Evolutionary conservation across 2,329 filamentous ascomycete genomes (phyloP).

Genomic region (Colletotrichum incanum): DNA sequence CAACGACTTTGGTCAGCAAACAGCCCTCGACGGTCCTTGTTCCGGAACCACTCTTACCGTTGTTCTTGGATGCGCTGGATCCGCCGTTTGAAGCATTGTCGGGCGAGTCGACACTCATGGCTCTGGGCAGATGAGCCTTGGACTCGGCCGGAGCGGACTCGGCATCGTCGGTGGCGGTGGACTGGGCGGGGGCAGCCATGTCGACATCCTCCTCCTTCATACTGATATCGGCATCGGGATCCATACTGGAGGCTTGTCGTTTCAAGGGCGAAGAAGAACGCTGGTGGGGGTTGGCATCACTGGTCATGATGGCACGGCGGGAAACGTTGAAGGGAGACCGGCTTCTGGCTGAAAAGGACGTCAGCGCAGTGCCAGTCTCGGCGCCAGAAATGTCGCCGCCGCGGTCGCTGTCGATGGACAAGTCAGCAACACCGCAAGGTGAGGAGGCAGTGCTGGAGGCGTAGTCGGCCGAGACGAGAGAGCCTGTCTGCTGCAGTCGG

Average conservation of each 20-base stretch:
- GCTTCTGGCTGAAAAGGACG: constrained; percentile 57
- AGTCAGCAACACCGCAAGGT: constrained; percentile 71
- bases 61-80: constrained; percentile 15
- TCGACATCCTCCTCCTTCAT: constrained; percentile 47
- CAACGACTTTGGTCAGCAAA: constrained; percentile 9
- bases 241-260: constrained; percentile 75
- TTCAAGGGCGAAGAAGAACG: constrained; percentile 77
- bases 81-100: constrained; percentile 46
- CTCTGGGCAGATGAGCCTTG: constrained; percentile 51
- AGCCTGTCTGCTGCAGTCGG: constrained; percentile 62
- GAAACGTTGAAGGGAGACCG: constrained; percentile 68
- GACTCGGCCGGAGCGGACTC: constrained; percentile 21
- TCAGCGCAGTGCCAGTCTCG: constrained; percentile 59
- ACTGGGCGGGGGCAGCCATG: constrained; percentile 29
- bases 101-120: constrained; percentile 60
- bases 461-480: constrained; percentile 64
- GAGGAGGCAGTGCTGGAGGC: constrained; percentile 71
- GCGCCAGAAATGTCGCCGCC: constrained; percentile 59
- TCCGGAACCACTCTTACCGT: constrained; percentile 19
- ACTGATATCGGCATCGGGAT: constrained; percentile 60
- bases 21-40: not conserved
- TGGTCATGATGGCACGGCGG: constrained; percentile 72
- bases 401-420: constrained; percentile 71
- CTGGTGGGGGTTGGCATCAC: constrained; percentile 70
- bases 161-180: constrained; percentile 21